Conservation (phyloP, 2,329 filamentous ascomycete species). For the Ophiocordyceps camponoti-leonardi region DNA sequence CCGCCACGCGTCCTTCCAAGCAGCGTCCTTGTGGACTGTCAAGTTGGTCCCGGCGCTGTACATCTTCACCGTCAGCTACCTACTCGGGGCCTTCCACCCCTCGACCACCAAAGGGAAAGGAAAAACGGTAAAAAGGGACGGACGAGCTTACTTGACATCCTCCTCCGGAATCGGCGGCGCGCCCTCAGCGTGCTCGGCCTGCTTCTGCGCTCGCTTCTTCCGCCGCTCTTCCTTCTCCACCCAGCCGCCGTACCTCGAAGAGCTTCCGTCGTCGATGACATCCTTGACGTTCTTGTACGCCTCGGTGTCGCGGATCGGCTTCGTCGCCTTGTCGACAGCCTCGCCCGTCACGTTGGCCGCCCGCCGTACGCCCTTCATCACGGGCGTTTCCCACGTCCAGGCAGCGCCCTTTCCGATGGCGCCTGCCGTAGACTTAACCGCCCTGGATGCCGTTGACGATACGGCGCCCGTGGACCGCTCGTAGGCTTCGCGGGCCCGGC, state of each 20-base stretch:
- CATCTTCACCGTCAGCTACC: background rate
- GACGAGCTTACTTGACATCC: slow-evolving; percentile 59
- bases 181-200: slow-evolving; percentile 38
- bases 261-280: slow-evolving; percentile 92
- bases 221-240: slow-evolving; percentile 87
- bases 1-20: slow-evolving; percentile 97
- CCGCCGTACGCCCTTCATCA: slow-evolving; percentile 79
- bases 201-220: slow-evolving; percentile 57
- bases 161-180: slow-evolving; percentile 49
- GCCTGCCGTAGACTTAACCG: slow-evolving; percentile 69
- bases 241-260: slow-evolving; percentile 91
- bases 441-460: slow-evolving; percentile 58
- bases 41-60: slow-evolving; percentile 79
- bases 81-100: background rate
- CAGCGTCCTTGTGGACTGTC: slow-evolving; percentile 89
- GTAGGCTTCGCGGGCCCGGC: slow-evolving; percentile 72
- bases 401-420: slow-evolving; percentile 79
- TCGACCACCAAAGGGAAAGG: background rate
- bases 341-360: slow-evolving; percentile 74
- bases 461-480: slow-evolving; percentile 74
- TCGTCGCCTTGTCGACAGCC: slow-evolving; percentile 84
- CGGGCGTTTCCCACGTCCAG: slow-evolving; percentile 94
- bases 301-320: slow-evolving; percentile 85
- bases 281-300: slow-evolving; percentile 90
- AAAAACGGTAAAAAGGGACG: too few species aligned